These are phyloP conservation scores for Suzukiozyma palmioleophila DNA, from an alignment of 1,139 yeast species.

Conservation along the genomic window DNA sequence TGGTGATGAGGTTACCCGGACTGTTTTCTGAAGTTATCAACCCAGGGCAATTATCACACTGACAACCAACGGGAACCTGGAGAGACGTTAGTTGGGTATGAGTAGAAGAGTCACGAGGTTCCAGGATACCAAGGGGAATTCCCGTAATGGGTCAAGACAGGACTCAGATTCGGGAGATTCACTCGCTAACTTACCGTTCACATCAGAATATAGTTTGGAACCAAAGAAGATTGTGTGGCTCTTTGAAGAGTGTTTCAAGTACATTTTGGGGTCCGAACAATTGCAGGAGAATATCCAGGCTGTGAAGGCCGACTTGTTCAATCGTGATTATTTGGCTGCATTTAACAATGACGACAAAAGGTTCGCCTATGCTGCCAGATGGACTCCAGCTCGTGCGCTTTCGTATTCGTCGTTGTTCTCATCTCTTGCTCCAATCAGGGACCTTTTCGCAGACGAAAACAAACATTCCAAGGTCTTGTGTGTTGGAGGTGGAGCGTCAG, in stretches of 20 bases:
- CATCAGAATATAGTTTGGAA: slow-evolving; percentile 24
- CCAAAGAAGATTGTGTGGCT: slow-evolving; percentile 43
- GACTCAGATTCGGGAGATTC: slow-evolving; percentile 11
- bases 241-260: slow-evolving; percentile 43
- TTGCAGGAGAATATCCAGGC: slow-evolving; percentile 50
- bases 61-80: neutral
- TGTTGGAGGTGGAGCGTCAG: slow-evolving; percentile 89
- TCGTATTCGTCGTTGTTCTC: slow-evolving; percentile 67
- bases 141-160: slow-evolving; percentile 9
- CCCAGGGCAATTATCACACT: neutral
- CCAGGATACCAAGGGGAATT: slow-evolving; percentile 4
- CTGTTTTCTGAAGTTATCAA: neutral
- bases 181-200: slow-evolving; percentile 23
- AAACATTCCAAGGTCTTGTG: slow-evolving; percentile 43
- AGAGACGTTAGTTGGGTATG: slow-evolving; percentile 4
- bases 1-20: slow-evolving; percentile 2
- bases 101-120: slow-evolving; percentile 7
- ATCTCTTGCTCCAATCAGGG: slow-evolving; percentile 39
- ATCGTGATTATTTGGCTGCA: slow-evolving; percentile 67
- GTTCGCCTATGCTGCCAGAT: slow-evolving; percentile 73
- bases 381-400: slow-evolving; percentile 82
- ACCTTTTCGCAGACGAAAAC: slow-evolving; percentile 30
- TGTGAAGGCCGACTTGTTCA: slow-evolving; percentile 66
- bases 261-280: slow-evolving; percentile 42
- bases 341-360: slow-evolving; percentile 62